phyloP scores from a whole-genome alignment of 371 early-diverging fungal genomes.

The Thermomucor indicae-seudaticae region DNA sequence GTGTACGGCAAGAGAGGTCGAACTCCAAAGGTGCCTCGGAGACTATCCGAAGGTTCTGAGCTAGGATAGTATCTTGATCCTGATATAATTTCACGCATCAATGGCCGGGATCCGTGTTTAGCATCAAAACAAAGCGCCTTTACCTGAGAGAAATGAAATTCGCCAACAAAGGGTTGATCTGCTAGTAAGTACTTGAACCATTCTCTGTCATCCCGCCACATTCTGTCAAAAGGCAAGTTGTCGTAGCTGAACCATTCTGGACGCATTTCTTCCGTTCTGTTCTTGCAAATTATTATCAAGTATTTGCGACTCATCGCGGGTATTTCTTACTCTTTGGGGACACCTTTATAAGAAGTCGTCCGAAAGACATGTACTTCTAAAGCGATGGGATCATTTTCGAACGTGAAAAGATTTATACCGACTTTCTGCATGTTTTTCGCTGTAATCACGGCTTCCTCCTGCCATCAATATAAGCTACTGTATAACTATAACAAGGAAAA shows the following conservation, averaged over 20 bases:
- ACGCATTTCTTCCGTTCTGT: slow-evolving; percentile 60
- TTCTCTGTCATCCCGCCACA: slow-evolving; percentile 55
- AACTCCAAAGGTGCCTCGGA: background rate
- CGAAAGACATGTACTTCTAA: slow-evolving; percentile 60
- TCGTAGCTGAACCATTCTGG: slow-evolving; percentile 56
- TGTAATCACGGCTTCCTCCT: slow-evolving; percentile 61
- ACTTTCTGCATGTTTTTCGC: slow-evolving; percentile 39
- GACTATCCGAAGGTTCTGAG: background rate
- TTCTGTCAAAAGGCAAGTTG: slow-evolving; percentile 44
- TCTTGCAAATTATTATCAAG: background rate
- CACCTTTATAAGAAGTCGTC: slow-evolving; percentile 39
- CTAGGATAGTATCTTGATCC: background rate
- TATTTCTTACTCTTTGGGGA: slow-evolving; percentile 49
- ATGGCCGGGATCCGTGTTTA: background rate
- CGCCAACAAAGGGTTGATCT: slow-evolving; percentile 20
- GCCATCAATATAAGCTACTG: background rate
- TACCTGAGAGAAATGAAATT: slow-evolving; percentile 38
- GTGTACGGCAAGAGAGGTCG: too few species aligned
- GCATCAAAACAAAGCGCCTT: background rate
- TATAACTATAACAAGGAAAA: background rate
- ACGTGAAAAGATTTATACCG: slow-evolving; percentile 56
- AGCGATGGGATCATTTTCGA: slow-evolving; percentile 46
- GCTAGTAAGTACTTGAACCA: slow-evolving; percentile 45
- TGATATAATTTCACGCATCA: background rate
- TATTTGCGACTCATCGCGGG: background rate